These are phyloP conservation scores for Prunus persica DNA, from an alignment of 306 rosid genomes.

Conservation along the genomic window Prunus_persica_NCBIv2 NC_034015.1:15311001-15311500, in stretches of 20 bases:
- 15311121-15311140: no score
- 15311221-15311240: background rate
- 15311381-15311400: background rate
- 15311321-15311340: background rate
- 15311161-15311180: background rate
- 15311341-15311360: background rate
- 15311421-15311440: background rate
- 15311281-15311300: background rate
- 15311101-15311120: background rate
- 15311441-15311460: background rate
- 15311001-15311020: background rate
- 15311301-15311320: background rate
- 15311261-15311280: background rate
- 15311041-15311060: background rate
- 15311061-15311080: background rate
- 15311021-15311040: background rate
- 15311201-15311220: background rate
- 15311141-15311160: no score
- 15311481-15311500: background rate
- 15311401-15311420: conserved; percentile 3
- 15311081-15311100: background rate
- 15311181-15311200: background rate
- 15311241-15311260: background rate
- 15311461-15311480: conserved; percentile 6
- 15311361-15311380: background rate